Evolutionary conservation across 2,329 filamentous ascomycete species (phyloP).

Genomic region (Cryoendolithus antarcticus): DNA sequence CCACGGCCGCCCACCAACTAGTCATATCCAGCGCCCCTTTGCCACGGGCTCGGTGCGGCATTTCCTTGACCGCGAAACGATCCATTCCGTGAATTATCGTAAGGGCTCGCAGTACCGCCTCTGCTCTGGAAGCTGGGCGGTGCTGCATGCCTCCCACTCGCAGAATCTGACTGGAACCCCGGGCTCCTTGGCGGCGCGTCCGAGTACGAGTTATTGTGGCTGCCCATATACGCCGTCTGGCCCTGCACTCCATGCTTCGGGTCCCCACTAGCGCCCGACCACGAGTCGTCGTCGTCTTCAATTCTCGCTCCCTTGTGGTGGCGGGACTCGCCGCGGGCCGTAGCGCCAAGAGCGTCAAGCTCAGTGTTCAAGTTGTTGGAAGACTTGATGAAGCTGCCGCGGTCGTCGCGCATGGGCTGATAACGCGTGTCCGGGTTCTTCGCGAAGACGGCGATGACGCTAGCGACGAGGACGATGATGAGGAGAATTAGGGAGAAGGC

Average conservation of each 20-base stretch:
- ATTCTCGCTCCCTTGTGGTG: slow-evolving; percentile 42
- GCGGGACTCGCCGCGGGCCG: slow-evolving; percentile 65
- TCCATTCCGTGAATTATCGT: slow-evolving; percentile 1
- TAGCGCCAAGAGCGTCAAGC: slow-evolving; percentile 77
- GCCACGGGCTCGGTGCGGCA: slow-evolving; percentile 48
- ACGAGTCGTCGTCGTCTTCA: slow-evolving; percentile 60
- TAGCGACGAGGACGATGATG: slow-evolving; percentile 67
- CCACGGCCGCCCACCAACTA: slow-evolving; percentile 18
- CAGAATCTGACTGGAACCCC: slow-evolving; percentile 6
- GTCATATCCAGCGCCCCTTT: slow-evolving; percentile 53
- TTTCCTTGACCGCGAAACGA: slow-evolving; percentile 27
- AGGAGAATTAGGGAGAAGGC: slow-evolving; percentile 71
- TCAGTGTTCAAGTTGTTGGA: slow-evolving; percentile 80
- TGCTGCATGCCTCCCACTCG: slow-evolving; percentile 7
- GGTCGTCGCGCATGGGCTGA: slow-evolving; percentile 91
- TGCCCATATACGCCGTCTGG: slow-evolving; percentile 1
- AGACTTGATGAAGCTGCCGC: slow-evolving; percentile 95
- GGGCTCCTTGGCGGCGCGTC: slow-evolving; percentile 8
- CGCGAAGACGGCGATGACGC: slow-evolving; percentile 67
- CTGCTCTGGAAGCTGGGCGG: slow-evolving; percentile 6
- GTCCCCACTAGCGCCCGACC: slow-evolving; percentile 44
- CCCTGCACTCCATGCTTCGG: slow-evolving; percentile 1
- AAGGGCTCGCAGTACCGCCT: neutral
- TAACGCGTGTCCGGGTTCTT: slow-evolving; percentile 94
- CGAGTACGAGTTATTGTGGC: slow-evolving; percentile 2